These are phyloP conservation scores for Collariella sp. DNA, from an alignment of 495 filamentous ascomycete species.

Conservation along the genomic window DNA sequence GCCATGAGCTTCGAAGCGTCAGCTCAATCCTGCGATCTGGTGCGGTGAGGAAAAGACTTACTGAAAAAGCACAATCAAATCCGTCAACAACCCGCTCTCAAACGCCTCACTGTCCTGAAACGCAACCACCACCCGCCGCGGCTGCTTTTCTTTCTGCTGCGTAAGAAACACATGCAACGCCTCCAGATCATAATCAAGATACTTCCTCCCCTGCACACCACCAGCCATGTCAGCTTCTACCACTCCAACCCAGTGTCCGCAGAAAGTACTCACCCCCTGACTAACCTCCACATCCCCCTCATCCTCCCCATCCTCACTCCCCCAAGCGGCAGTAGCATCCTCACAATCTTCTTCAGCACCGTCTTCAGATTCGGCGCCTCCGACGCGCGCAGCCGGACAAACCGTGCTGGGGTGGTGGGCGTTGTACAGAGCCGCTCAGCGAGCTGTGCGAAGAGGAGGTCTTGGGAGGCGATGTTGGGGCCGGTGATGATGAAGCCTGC, in stretches of 20 bases:
- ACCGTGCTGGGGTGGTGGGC: conserved; percentile 43
- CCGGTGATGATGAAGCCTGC: conserved; percentile 76
- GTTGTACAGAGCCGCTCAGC: conserved; percentile 42
- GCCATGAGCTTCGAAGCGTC: conserved; percentile 57
- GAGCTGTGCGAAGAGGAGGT: conserved; percentile 61
- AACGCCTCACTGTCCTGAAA: conserved; percentile 93
- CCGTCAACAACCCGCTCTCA: conserved; percentile 65
- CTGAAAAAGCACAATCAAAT: conserved; percentile 72
- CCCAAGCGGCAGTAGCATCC: conserved; percentile 30
- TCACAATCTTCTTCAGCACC: conserved; percentile 75
- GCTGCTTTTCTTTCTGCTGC: conserved; percentile 42
- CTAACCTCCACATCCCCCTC: conserved; percentile 43
- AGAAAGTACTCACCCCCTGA: conserved; percentile 40
- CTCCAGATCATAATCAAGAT: conserved; percentile 87
- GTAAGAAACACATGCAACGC: conserved; percentile 59
- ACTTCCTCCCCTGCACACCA: conserved; percentile 50
- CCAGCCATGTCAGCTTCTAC: not conserved
- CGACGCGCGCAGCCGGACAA: conserved; percentile 65
- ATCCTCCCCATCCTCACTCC: conserved; percentile 29
- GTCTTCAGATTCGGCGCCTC: conserved; percentile 79
- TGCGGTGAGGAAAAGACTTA: conserved; percentile 31
- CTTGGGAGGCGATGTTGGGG: conserved; percentile 75
- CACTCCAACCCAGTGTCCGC: not conserved
- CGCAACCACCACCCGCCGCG: conserved; percentile 59
- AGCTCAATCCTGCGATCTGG: not conserved